A percentile compares a stretch with the other conserved stretches of the same genome.
These are phyloP conservation scores for Aspergillus clavatus DNA, from an alignment of 2,329 filamentous ascomycete genomes.

Conservation along the genomic window DNA sequence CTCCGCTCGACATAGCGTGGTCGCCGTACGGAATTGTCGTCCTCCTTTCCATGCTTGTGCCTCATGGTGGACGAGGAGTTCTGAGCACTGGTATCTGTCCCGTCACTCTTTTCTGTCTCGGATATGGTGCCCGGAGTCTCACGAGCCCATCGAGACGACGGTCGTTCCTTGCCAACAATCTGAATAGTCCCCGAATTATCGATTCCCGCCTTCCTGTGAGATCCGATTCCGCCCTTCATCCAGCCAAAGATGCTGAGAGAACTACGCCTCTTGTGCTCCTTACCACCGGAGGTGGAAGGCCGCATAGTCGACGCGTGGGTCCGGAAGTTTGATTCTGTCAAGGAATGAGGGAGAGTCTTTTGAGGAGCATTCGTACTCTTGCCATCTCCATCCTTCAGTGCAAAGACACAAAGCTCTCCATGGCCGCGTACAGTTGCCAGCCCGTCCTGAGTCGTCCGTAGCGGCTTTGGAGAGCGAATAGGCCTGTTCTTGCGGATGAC, in stretches of 20 bases:
- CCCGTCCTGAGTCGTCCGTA: constrained; percentile 11
- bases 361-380: constrained; percentile 5
- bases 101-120: constrained; percentile 3
- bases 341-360: constrained; percentile 23
- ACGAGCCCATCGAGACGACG: constrained; percentile 13
- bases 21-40: constrained; percentile 18
- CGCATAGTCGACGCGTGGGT: constrained; percentile 16
- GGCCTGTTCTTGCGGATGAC: constrained; percentile 29
- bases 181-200: constrained; percentile 4
- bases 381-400: constrained; percentile 12
- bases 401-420: constrained; percentile 14
- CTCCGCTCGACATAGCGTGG: constrained; percentile 31
- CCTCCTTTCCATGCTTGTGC: constrained; percentile 6
- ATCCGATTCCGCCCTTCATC: constrained; percentile 34
- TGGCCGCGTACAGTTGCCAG: constrained; percentile 9
- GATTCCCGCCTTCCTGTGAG: constrained; percentile 17
- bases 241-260: constrained; percentile 38
- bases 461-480: constrained; percentile 8
- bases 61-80: constrained; percentile 14
- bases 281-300: constrained; percentile 26
- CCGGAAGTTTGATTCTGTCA: constrained; percentile 21
- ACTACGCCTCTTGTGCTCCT: constrained; percentile 34
- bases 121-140: constrained; percentile 11
- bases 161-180: constrained; percentile 10
- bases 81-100: constrained; percentile 10